Percentiles rank a stretch among this genome's conserved stretches.
Evolutionary conservation across 306 rosid genomes (phyloP).

Genomic region (Castanopsis chinensis): DNA sequence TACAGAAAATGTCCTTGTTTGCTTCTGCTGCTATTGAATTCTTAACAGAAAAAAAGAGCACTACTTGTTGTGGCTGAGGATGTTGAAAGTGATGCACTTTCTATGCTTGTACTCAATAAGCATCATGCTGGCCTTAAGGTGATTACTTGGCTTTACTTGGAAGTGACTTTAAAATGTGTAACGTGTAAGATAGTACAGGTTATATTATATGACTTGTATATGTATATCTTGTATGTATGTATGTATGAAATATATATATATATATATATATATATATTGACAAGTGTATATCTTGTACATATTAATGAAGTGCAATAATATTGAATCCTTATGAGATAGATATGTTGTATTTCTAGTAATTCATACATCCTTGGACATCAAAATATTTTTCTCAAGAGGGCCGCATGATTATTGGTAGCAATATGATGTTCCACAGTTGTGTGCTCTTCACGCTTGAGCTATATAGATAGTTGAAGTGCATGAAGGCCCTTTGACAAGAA

Average conservation of each 20-base stretch:
- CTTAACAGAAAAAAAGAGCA: constrained; percentile 67
- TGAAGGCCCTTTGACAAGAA: background rate
- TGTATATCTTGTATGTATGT: no score
- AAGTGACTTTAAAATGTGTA: background rate
- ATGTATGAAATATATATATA: no score
- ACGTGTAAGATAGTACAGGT: background rate
- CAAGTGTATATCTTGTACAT: background rate
- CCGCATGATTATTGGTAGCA: background rate
- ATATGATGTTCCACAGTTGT: background rate
- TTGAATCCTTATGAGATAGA: background rate
- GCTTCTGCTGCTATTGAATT: constrained; percentile 13
- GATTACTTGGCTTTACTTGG: constrained; percentile 15
- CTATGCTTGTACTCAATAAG: constrained; percentile 96
- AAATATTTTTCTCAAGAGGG: background rate
- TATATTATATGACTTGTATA: no score
- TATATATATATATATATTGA: no score
- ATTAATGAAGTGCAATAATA: background rate
- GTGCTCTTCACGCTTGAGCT: background rate
- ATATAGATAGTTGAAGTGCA: background rate
- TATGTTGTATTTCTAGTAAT: background rate
- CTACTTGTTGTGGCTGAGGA: constrained; percentile 95
- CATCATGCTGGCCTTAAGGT: constrained; percentile 95
- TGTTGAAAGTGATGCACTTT: constrained; percentile 83
- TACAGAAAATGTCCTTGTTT: constrained; percentile 16
- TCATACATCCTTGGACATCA: no score